Base-by-base conservation (phyloP, 306 rosid genomes). In the Cicer cuneatum region DNA sequence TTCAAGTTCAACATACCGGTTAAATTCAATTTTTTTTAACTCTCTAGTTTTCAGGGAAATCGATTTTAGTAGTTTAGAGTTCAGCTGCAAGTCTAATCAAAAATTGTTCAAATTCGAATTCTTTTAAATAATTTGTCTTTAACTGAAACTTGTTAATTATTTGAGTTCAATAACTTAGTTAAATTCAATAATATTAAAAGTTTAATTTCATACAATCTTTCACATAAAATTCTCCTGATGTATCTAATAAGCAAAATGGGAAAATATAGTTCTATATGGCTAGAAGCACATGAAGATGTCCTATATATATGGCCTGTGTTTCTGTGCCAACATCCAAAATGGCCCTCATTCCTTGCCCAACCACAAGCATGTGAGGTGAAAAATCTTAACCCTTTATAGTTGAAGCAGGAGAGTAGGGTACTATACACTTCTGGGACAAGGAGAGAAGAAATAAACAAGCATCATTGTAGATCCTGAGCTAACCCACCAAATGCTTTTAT, bases 111-210 rank as follows among this genome's bases (percentile, higher is more conserved):
- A 29, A 29, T 29, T 29, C 33, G 3, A 29, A 0, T 29, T 29
- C 33, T 29, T 29, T 0, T 0, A 0, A 29, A 29, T 0, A 0
- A 0, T 2, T 29, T 0, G 3, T 2, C 4, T 5, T 29, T 29
- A 29, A 29, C 0, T 29, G 33, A 3, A 29, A 29, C 3, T 0
- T 0, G 0, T 29, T 29, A 29, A 29, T 5, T 29, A 29, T 29
- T 29, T 29, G 0, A 29, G 3, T 29, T 24, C 29, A 24, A 24
- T 24, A 2, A 24, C 29, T 24, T 24, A 0, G 2, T 24, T 24
- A 24, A 24, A 24, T 24, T 29, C 5, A 29, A 3, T 29, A 29
- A 29, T 29, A 29, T 29, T 29, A 5, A 29, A 0, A 29, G 33
- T 29, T 29, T 29, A 29, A 29, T 29, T 29, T 5, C n/a, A 16